Evolutionary conservation across 371 early-diverging fungal species (phyloP).

Genomic region (Nematocida parisii): DNA sequence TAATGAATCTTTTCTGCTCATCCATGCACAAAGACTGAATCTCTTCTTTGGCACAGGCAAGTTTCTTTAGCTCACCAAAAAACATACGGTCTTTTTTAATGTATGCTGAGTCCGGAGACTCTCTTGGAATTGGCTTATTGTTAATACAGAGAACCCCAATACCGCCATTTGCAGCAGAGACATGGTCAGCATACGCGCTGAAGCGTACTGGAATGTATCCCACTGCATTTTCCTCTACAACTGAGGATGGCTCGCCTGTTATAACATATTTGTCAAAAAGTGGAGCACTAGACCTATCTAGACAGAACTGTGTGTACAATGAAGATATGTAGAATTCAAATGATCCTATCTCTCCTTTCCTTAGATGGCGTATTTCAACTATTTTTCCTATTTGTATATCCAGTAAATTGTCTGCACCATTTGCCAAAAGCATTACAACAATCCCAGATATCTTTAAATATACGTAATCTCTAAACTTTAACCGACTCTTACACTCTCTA

Average conservation of each 20-base stretch:
- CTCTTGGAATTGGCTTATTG: constrained; percentile 22
- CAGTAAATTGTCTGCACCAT: constrained; percentile 49
- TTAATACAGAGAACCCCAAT: constrained; percentile 24
- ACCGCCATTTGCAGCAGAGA: not conserved
- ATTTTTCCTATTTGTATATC: constrained; percentile 57
- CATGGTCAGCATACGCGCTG: constrained; percentile 7
- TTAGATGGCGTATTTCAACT: constrained; percentile 60
- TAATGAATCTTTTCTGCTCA: constrained; percentile 20
- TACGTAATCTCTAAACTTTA: constrained; percentile 58
- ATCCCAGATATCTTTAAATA: constrained; percentile 52
- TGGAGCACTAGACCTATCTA: not conserved
- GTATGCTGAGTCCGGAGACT: constrained; percentile 40
- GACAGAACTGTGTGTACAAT: constrained; percentile 64
- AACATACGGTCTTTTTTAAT: constrained; percentile 36
- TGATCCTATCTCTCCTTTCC: constrained; percentile 46
- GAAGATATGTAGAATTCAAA: constrained; percentile 66
- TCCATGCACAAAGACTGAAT: constrained; percentile 27
- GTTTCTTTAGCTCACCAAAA: constrained; percentile 13
- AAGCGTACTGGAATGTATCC: constrained; percentile 49
- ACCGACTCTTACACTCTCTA: not conserved
- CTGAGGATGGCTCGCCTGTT: not conserved
- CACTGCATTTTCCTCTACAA: constrained; percentile 22
- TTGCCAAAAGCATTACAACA: constrained; percentile 61
- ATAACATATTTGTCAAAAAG: constrained; percentile 19
- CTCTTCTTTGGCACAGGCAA: not conserved